Percentiles rank a stretch among this genome's conserved stretches.
Evolutionary conservation across 2,329 filamentous ascomycete genomes (phyloP).

Genomic region (Magnaporthiopsis incrustans): DNA sequence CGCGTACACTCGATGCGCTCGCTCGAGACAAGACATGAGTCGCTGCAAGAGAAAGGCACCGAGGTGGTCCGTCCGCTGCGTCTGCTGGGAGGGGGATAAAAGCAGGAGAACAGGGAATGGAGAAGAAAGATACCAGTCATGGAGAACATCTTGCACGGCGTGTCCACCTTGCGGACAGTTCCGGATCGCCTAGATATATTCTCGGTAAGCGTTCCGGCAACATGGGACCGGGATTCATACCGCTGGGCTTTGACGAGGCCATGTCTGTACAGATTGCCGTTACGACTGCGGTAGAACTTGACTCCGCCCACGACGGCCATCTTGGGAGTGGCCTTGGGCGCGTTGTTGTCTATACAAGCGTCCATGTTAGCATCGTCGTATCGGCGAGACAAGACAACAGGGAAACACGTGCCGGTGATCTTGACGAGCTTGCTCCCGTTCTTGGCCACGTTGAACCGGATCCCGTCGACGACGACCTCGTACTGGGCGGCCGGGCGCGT

Average conservation of each 20-base stretch:
- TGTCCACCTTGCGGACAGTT: constrained; percentile 58
- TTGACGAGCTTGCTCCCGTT: constrained; percentile 78
- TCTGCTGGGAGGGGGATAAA: constrained; percentile 4
- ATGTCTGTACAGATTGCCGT: constrained; percentile 75
- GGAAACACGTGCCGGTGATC: constrained; percentile 51
- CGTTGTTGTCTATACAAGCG: constrained; percentile 35
- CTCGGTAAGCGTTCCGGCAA: constrained; percentile 27
- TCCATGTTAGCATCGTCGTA: neutral
- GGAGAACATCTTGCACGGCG: constrained; percentile 66
- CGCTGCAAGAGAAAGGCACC: neutral
- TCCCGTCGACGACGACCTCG: constrained; percentile 61
- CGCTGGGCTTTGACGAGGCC: constrained; percentile 67
- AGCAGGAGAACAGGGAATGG: constrained; percentile 6
- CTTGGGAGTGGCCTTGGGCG: constrained; percentile 65
- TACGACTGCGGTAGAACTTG: constrained; percentile 77
- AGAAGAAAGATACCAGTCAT: constrained; percentile 50
- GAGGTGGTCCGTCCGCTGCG: constrained; percentile 1
- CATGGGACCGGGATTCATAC: constrained; percentile 41
- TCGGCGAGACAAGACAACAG: neutral
- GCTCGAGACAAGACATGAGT: neutral
- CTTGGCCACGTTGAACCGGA: constrained; percentile 64
- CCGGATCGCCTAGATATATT: constrained; percentile 38
- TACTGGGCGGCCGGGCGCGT: constrained; percentile 24
- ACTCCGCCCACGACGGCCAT: constrained; percentile 65
- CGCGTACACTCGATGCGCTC: no score